Evolutionary conservation across 306 rosid genomes (phyloP), one percentile per base, ranked within the genome.

Genomic region (Glycine tomentella): DNA sequence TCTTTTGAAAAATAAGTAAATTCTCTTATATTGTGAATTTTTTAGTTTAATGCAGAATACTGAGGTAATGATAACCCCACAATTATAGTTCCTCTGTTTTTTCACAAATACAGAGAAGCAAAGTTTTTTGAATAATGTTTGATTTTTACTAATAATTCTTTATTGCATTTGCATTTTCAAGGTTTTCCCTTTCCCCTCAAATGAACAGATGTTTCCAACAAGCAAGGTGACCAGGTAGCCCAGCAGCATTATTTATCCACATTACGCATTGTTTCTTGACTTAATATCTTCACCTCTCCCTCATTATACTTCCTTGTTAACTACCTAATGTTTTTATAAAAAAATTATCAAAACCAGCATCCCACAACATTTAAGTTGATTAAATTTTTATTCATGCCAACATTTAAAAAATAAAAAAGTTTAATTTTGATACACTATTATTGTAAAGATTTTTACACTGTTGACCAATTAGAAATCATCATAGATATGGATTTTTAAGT

Each of bases 81-180:
- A 20, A 20, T 20, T 38, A 38, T 38, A 38, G 42, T 38, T 38
- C 16, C 15, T 15, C 52, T 36, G 34, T 55, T 38, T 73, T 73
- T 52, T 20, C 10, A 6, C 52, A 55, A 56, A 25, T 38, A 59
- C 69, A 75, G 10, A 45, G 15, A 75, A 38, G 49, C 33, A 14
- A 34, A 34, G 17, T 33, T 34, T 33, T n/a, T n/a, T 63, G n/a
- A n/a, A n/a, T 13, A 51, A 50, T 6, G 20, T 20, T 20, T 20
- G 20, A n/a, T 5, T n/a, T 62, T 62, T 53, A 52, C 74, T 38
- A 52, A 12, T 8, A 38, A 52, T 53, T 52, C 65, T 77, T 65
- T 42, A 34, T 31, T 51, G 63, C 81, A 77, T 52, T 67, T 78
- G 82, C 68, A 52, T 66, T 36, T 78, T 66, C 75, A 52, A 16